Evolutionary conservation across 305 asterid genomes (phyloP), one percentile per base, ranked within the genome.

Genomic region (Striga hermonthica): DNA sequence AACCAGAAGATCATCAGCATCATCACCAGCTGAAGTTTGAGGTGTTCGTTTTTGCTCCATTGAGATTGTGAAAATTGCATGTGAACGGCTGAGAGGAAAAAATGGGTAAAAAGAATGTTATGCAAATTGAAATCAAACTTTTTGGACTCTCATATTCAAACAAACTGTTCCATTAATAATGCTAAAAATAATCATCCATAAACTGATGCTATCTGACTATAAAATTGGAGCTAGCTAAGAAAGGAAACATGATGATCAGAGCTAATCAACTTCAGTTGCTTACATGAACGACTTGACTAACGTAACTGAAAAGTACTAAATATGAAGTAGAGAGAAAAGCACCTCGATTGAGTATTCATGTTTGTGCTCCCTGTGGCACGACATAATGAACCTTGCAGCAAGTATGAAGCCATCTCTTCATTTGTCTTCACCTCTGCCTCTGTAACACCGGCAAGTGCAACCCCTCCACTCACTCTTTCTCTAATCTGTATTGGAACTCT

Each of bases 281-380:
- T 22, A 22, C 31, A 2, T 22, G 31, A 22, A 22, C 2, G 31
- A 22, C 10, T 1, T 41, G 47, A 41, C 35, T 40, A 9, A 54
- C 28, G 35, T 9, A 31, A 47, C 37, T 15, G 9, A 50, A 41
- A 43, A 12, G 22, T 1, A 13, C 31, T 37, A 0, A 10, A 0
- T 13, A 60, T 0, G 44, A 11, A 13, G 3, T 14, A n/a, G 0
- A 9, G 49, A 47, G 4, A 22, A 62, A 39, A 7, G 5, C 57
- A 88, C 99, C 99, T 93, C 49, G 99, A 93, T 67, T 93, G 95
- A 57, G 93, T 84, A 63, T 93, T 93, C 99, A 93, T 93, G 64
- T 93, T 93, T 37, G 99, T 93, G 84, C 99, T 93, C 60, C 84
- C 99, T 7, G 99, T 93, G 41, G 99, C 99, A 60, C 99, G 99